Base-by-base conservation (phyloP, 1,284 basidiomycete species). In the Pisolithus thermaeus region DNA sequence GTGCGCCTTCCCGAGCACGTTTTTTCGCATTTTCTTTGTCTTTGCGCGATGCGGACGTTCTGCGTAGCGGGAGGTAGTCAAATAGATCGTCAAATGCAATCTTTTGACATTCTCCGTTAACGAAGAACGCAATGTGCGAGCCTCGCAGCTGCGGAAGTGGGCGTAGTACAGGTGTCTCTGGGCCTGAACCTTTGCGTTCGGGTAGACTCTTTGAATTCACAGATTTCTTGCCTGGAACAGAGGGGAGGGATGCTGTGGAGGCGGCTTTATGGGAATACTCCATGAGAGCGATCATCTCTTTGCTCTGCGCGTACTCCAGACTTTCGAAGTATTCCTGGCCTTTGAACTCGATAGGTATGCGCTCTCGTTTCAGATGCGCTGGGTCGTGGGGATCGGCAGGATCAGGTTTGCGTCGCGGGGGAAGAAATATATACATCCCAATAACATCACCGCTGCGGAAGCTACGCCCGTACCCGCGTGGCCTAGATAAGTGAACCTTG, bases 291-390 rank as follows among this genome's bases (percentile, higher is more conserved):
- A 83, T 79, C 97, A 99, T 99, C 72, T 99, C 97, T 66, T 95
- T 96, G n/a, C 80, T 83, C 52, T 85, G 82, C 1, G 85, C 72
- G 66, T 97, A 98, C 69, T 99, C 96, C 58, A 93, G 77, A 56
- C 85, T 87, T 70, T 99, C 97, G 67, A 97, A 98, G 67, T 97
- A 96, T 56, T 92, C 85, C 68, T 96, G 92, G n/a, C 90, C 91
- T 68, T 95, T 95, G 73, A 93, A 92, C 52, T 92, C 87, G 64
- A 99, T 96, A 2, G 95, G 83, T 50, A 95, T 88, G 47, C 94
- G 87, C 66, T 92, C 89, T 49, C 94, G 83, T 59, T 85, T 82
- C 54, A 95, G 71, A 58, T 84, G 83, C 1, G 86, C 87, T 1
- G 87, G 82, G 64, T 96, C 90, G 60, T 81, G 68, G 3, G 77